Base-by-base conservation (phyloP, 2,329 filamentous ascomycete genomes). In the Ophiostoma australiae region DNA sequence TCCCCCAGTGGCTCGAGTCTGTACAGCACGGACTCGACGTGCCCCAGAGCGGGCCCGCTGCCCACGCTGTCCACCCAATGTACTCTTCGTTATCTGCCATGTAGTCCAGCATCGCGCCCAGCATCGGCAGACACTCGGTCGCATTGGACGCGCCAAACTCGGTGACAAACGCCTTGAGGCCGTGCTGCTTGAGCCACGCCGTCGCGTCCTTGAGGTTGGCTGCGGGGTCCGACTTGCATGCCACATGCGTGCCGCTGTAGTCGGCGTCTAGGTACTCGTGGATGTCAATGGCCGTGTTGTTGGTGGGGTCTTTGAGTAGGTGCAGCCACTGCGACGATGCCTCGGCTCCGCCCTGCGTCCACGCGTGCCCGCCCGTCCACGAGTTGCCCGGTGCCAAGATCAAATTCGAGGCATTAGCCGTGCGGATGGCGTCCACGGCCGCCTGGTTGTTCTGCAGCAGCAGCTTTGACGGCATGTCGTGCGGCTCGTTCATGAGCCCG, bases 11-110 rank as follows among this genome's bases (percentile, higher is more conserved):
- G 58, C 73, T 73, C 66, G 76, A 77, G 77, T 84, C 81, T 0
- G 80, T 78, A 74, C 80, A 79, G 76, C 78, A 79, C 3, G 78
- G 76, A 70, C 78, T 80, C 61, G 77, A 74, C 8, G 77, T 73
- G 0, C 83, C 83, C 83, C 83, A 85, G 65, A 85, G 79, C 0
- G 83, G 83, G 7, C 70, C 83, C 0, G 83, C 83, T 0, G 83
- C 80, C 83, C 82, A 85, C 3, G 82, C 82, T 0, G 83, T 83
- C 83, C 83, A 85, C 2, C 83, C 83, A 66, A 85, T 83, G 73
- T 82, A 84, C 73, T 80, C 80, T 1, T 79, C 76, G 72, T 84
- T 83, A n/a, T 78, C 71, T 35, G 79, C 77, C 79, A 85, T 83
- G 75, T 84, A 55, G 48, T 55, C 48, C n/a, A 55, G 48, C 48